Percentiles rank a stretch among this genome's conserved stretches.
These are phyloP conservation scores for Suhomyces ambrosiae DNA, from an alignment of 1,139 yeast genomes.

Conservation along the genomic window DNA sequence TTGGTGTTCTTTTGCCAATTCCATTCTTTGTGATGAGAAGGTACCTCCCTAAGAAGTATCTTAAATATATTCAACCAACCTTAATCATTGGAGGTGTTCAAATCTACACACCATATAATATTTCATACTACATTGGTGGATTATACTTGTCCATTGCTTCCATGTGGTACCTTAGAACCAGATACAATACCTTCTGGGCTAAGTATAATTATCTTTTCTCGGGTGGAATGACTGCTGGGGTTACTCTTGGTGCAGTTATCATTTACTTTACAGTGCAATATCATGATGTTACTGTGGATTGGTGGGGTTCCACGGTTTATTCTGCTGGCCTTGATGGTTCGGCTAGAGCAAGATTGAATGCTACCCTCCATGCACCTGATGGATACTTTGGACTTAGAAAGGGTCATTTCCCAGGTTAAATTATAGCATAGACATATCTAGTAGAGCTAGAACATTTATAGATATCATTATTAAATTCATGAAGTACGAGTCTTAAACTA, in stretches of 20 bases:
- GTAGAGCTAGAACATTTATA: background rate
- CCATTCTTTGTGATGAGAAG: conserved; percentile 31
- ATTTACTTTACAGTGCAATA: conserved; percentile 25
- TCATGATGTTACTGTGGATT: conserved; percentile 16
- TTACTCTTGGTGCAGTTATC: conserved; percentile 21
- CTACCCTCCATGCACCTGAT: conserved; percentile 18
- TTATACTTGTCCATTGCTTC: conserved; percentile 18
- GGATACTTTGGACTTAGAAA: conserved; percentile 22
- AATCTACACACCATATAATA: conserved; percentile 21
- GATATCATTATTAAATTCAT: background rate
- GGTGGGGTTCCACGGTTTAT: conserved; percentile 24
- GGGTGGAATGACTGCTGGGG: conserved; percentile 23
- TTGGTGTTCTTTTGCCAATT: conserved; percentile 32
- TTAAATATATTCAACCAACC: conserved; percentile 21
- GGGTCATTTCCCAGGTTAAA: conserved; percentile 14
- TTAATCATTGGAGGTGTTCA: conserved; percentile 22
- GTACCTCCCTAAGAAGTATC: conserved; percentile 16
- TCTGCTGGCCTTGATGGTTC: conserved; percentile 18
- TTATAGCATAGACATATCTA: too few relatives aligned
- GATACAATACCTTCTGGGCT: conserved; percentile 21
- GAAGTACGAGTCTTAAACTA: too few relatives aligned
- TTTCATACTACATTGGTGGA: conserved; percentile 21
- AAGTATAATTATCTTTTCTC: conserved; percentile 24
- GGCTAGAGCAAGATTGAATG: conserved; percentile 12
- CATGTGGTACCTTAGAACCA: conserved; percentile 20